Conservation (phyloP, 2,329 filamentous ascomycete species). For the Fusarium sp. region DNA sequence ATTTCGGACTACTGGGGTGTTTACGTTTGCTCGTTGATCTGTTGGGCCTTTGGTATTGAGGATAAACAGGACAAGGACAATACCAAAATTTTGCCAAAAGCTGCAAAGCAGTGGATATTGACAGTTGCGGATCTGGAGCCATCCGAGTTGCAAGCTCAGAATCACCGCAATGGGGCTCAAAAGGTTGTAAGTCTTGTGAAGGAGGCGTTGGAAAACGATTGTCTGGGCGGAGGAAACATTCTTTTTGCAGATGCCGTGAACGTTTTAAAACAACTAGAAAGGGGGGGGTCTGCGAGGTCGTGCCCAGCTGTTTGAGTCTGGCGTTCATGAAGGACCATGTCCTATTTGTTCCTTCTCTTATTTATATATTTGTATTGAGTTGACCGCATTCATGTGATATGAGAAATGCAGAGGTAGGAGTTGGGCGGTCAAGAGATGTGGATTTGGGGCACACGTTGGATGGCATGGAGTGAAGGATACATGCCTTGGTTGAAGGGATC, state of each 20-base stretch:
- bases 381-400: constrained; percentile 6
- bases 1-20: constrained; percentile 65
- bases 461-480: not conserved
- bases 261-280: constrained; percentile 63
- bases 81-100: constrained; percentile 39
- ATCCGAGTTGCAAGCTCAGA: constrained; percentile 51
- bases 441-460: not conserved
- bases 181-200: constrained; percentile 60
- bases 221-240: constrained; percentile 58
- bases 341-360: not conserved
- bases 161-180: constrained; percentile 54
- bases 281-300: constrained; percentile 49
- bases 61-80: constrained; percentile 32
- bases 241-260: constrained; percentile 63
- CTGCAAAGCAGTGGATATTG: constrained; percentile 51
- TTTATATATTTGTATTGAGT: not conserved
- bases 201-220: constrained; percentile 59
- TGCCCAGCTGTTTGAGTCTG: not conserved
- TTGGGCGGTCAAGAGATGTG: constrained; percentile 11
- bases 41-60: constrained; percentile 64
- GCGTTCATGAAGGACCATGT: not conserved
- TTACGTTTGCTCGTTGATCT: constrained; percentile 67
- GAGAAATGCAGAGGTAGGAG: constrained; percentile 10
- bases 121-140: constrained; percentile 53
- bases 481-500: not conserved